Evolutionary conservation across 2,329 filamentous ascomycete species (phyloP).

Genomic region (Helotiales sp.): DNA sequence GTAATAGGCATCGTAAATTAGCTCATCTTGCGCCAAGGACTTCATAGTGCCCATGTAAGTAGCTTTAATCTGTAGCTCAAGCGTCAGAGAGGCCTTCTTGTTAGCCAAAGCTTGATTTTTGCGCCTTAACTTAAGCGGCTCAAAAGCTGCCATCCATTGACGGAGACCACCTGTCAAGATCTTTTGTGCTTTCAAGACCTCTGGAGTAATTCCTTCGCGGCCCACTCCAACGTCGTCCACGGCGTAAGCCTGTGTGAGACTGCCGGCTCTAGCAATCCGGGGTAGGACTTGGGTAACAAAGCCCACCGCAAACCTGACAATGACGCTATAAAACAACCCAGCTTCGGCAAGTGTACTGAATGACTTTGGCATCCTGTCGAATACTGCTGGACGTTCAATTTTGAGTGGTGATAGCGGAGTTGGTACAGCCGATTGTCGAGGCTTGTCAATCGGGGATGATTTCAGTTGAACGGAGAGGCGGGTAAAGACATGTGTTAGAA

Average conservation of each 20-base stretch:
- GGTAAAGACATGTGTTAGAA: conserved; percentile 10
- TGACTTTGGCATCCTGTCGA: conserved; percentile 3
- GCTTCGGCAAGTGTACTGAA: conserved; percentile 10
- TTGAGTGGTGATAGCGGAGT: conserved; percentile 4
- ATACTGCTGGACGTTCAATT: conserved; percentile 1
- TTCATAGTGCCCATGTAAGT: conserved; percentile 11
- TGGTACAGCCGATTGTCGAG: not conserved
- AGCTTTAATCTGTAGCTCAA: conserved; percentile 15
- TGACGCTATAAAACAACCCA: not conserved
- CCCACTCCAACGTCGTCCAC: not conserved
- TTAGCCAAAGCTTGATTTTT: conserved; percentile 2
- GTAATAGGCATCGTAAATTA: conserved; percentile 9
- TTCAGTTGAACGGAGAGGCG: conserved; percentile 12
- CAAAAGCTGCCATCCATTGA: conserved; percentile 15
- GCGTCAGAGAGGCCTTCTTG: conserved; percentile 9
- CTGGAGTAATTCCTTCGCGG: conserved; percentile 1
- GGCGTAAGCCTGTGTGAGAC: conserved; percentile 11
- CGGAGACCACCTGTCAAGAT: conserved; percentile 4
- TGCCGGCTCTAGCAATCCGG: conserved; percentile 7
- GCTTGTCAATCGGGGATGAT: not conserved
- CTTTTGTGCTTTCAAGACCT: conserved; percentile 8
- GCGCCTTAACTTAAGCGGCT: not conserved
- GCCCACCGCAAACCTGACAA: conserved; percentile 10
- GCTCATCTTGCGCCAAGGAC: conserved; percentile 12
- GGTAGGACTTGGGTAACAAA: conserved; percentile 8